phyloP scores from a whole-genome alignment of 345 rosid genomes.

The Dipteronia sinensis region DNA sequence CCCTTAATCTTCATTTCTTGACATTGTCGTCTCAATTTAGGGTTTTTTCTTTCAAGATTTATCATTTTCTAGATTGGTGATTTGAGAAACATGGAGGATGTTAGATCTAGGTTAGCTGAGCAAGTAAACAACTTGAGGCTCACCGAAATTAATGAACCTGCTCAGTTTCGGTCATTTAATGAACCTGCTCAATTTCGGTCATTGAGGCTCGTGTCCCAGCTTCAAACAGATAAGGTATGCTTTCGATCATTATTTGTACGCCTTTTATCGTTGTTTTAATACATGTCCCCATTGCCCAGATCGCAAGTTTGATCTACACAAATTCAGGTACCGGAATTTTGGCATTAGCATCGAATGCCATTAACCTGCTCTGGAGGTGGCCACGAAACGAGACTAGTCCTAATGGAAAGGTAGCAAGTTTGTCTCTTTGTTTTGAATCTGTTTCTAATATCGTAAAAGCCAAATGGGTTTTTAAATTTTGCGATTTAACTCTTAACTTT shows the following conservation, averaged over 20 bases:
- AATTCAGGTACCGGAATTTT: constrained; percentile 44
- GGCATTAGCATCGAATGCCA: constrained; percentile 41
- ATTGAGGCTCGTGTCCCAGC: constrained; percentile 30
- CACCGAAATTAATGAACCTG: constrained; percentile 37
- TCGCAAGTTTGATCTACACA: constrained; percentile 40
- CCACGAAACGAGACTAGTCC: constrained; percentile 25
- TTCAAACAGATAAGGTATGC: constrained; percentile 37
- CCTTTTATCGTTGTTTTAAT: too few relatives aligned
- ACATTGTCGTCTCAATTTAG: not conserved
- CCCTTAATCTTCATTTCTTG: too few relatives aligned
- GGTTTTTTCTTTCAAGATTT: not conserved
- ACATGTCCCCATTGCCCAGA: constrained; percentile 19
- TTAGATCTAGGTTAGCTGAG: constrained; percentile 26
- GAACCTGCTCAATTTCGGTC: constrained; percentile 35
- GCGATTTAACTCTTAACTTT: too few relatives aligned
- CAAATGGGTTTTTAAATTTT: not conserved
- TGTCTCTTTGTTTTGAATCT: not conserved
- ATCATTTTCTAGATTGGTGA: constrained; percentile 38
- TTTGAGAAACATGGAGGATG: constrained; percentile 24
- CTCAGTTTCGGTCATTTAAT: constrained; percentile 29
- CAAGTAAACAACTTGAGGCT: constrained; percentile 29
- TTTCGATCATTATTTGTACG: too few relatives aligned
- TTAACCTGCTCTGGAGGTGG: constrained; percentile 48
- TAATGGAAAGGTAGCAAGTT: constrained; percentile 34
- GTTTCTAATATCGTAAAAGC: not conserved